phyloP scores from a whole-genome alignment of 106 monocot species.

The Xerophyta viscosa region DNA sequence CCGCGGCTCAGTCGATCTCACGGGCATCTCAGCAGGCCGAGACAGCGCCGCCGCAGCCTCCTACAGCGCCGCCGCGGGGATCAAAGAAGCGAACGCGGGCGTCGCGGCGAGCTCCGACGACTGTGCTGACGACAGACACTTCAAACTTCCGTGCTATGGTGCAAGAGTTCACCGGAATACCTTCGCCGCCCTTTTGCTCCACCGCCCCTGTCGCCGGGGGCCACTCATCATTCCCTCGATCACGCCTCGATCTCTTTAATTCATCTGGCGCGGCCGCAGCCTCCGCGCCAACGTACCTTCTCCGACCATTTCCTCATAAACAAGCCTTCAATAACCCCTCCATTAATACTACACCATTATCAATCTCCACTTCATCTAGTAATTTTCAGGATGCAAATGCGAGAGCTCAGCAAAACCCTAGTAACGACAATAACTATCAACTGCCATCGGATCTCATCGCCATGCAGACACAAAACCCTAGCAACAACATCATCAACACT shows the following conservation, averaged over 20 bases:
- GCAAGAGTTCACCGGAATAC: constrained; percentile 92
- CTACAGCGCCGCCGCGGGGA: constrained; percentile 9
- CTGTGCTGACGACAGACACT: constrained; percentile 86
- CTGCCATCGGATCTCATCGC: constrained; percentile 1
- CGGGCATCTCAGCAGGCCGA: neutral
- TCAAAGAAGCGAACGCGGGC: constrained; percentile 72
- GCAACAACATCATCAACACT: too few relatives aligned
- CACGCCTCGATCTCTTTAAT: constrained; percentile 32
- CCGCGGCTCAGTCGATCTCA: too few relatives aligned
- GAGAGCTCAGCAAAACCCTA: neutral
- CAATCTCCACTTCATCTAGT: neutral
- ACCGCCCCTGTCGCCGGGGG: too few relatives aligned
- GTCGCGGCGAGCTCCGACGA: constrained; percentile 70
- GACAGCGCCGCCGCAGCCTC: neutral
- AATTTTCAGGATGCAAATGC: neutral
- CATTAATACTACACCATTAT: neutral
- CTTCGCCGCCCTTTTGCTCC: constrained; percentile 47
- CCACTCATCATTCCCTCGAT: constrained; percentile 18
- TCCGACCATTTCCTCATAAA: constrained; percentile 52
- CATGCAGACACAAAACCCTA: neutral
- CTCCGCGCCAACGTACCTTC: constrained; percentile 20
- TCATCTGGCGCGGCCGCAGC: constrained; percentile 6
- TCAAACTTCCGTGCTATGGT: constrained; percentile 96
- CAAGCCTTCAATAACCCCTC: neutral
- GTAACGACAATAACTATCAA: constrained; percentile 16